Conservation (phyloP, 768 basidiomycete species). For the Mycena galopus region DNA sequence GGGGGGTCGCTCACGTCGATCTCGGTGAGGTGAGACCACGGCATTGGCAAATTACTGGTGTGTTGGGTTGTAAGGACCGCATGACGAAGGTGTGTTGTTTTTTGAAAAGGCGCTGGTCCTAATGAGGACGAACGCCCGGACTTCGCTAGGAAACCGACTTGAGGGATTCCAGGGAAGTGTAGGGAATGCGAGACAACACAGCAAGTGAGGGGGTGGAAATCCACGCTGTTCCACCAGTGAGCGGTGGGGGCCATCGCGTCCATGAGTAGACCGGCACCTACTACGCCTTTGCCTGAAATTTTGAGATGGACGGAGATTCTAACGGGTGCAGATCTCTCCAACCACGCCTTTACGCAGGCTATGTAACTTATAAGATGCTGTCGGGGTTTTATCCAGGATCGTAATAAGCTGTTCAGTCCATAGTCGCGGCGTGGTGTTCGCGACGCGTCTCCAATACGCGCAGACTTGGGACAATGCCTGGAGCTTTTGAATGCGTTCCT, state of each 20-base stretch:
- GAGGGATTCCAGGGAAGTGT: background rate
- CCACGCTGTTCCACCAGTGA: conserved; percentile 2
- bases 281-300: background rate
- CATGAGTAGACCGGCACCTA: background rate
- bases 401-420: background rate
- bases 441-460: conserved; percentile 24
- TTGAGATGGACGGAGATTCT: background rate
- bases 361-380: background rate
- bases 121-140: background rate
- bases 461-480: conserved; percentile 18
- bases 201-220: background rate
- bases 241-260: background rate
- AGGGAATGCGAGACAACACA: background rate
- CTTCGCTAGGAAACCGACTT: background rate
- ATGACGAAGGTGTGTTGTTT: background rate
- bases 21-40: conserved; percentile 21
- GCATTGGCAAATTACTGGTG: background rate
- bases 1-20: background rate
- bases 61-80: background rate
- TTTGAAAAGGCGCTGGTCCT: background rate
- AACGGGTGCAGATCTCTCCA: conserved; percentile 22
- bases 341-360: background rate
- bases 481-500: background rate
- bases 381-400: background rate
- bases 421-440: conserved; percentile 19